A percentile compares a stretch with the other conserved stretches of the same genome.
Evolutionary conservation across 257 asterid genomes (phyloP).

Genomic region (Fraxinus americana): DNA sequence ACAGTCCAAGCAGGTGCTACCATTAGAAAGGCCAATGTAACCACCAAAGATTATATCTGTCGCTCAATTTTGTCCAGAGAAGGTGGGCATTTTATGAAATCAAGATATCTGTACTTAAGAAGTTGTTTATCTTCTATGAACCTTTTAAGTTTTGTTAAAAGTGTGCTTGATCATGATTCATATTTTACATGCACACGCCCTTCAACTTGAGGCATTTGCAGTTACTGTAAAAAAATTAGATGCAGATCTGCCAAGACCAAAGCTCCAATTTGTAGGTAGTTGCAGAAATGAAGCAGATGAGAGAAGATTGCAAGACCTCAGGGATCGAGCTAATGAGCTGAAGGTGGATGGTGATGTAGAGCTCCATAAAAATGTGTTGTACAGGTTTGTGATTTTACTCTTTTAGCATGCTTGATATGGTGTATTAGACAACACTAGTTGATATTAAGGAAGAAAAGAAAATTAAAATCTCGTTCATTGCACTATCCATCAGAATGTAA

Average conservation of each 20-base stretch:
- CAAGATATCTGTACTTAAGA: slow-evolving; percentile 49
- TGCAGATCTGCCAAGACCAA: slow-evolving; percentile 63
- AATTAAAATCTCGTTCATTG: background rate
- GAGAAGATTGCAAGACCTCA: slow-evolving; percentile 76
- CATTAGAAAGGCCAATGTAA: slow-evolving; percentile 37
- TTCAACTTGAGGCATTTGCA: slow-evolving; percentile 94
- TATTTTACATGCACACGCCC: slow-evolving; percentile 70
- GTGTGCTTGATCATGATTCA: slow-evolving; percentile 29
- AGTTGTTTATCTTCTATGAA: slow-evolving; percentile 9
- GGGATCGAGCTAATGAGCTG: slow-evolving; percentile 68
- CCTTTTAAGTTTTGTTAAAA: slow-evolving; percentile 6
- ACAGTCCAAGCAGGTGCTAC: slow-evolving; percentile 35
- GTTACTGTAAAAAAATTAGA: slow-evolving; percentile 57
- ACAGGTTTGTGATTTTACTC: slow-evolving; percentile 56
- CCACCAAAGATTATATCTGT: slow-evolving; percentile 48
- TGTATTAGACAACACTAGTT: background rate
- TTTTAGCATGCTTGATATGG: background rate
- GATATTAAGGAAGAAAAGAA: background rate
- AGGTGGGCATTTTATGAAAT: slow-evolving; percentile 73
- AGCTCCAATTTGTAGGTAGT: slow-evolving; percentile 91
- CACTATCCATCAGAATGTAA: too few species aligned
- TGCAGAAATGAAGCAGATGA: slow-evolving; percentile 97
- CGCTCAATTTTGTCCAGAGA: slow-evolving; percentile 64
- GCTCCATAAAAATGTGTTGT: slow-evolving; percentile 82
- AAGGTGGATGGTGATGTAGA: slow-evolving; percentile 76